phyloP scores from a whole-genome alignment of 2,329 filamentous ascomycete species.

The Akanthomyces dipterigenus region DNA sequence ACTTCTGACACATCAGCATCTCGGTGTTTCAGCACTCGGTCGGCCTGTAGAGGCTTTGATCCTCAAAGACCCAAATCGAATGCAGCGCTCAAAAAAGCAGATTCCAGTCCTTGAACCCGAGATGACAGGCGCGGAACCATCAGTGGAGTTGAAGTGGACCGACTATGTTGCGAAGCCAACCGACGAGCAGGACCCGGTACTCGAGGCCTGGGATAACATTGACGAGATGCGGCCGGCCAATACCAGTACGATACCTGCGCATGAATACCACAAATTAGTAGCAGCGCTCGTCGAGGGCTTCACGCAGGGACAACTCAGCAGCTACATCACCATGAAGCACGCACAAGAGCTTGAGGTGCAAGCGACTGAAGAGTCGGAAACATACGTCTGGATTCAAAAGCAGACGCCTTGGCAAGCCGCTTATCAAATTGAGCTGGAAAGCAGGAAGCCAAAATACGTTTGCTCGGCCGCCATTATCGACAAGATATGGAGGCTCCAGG shows the following conservation, averaged over 20 bases:
- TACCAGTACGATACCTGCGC: slow-evolving; percentile 29
- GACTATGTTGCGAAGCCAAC: slow-evolving; percentile 18
- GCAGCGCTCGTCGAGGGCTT: slow-evolving; percentile 38
- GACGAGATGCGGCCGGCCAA: slow-evolving; percentile 40
- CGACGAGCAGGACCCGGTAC: slow-evolving; percentile 15
- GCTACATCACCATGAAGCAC: slow-evolving; percentile 30
- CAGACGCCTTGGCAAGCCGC: slow-evolving; percentile 3
- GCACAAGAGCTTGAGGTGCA: background rate
- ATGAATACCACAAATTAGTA: slow-evolving; percentile 36
- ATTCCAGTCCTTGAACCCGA: slow-evolving; percentile 17
- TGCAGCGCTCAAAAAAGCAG: slow-evolving; percentile 17
- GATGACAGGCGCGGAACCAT: background rate
- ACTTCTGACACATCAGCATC: slow-evolving; percentile 23
- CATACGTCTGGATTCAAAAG: slow-evolving; percentile 5
- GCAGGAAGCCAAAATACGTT: background rate
- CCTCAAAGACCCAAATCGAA: slow-evolving; percentile 32
- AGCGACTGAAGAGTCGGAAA: background rate
- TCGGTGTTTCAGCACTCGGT: slow-evolving; percentile 29
- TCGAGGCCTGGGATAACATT: slow-evolving; percentile 39
- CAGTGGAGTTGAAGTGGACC: slow-evolving; percentile 24
- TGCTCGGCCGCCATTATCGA: slow-evolving; percentile 3
- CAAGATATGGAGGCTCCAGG: slow-evolving; percentile 8
- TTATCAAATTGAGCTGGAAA: slow-evolving; percentile 1
- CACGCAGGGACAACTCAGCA: slow-evolving; percentile 36
- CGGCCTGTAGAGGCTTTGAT: slow-evolving; percentile 39